Evolutionary conservation across 768 basidiomycete species (phyloP).

Genomic region (Agrocybe pediades): DNA sequence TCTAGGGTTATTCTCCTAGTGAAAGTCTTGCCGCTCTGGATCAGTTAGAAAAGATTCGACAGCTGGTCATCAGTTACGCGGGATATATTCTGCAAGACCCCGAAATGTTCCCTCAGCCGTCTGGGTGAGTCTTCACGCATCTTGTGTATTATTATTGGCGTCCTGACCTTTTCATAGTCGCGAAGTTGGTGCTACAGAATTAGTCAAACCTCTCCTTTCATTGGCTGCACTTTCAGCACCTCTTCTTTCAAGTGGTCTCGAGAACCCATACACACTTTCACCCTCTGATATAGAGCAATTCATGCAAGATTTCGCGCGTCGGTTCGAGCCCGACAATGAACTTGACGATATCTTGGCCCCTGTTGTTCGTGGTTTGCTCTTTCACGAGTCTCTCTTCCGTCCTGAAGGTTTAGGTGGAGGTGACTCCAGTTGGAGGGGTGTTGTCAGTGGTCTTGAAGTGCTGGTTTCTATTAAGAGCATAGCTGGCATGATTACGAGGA

Average conservation of each 20-base stretch:
- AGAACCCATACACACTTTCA: constrained; percentile 52
- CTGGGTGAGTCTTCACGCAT: constrained; percentile 56
- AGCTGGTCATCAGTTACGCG: constrained; percentile 84
- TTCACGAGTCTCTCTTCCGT: constrained; percentile 63
- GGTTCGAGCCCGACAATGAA: constrained; percentile 81
- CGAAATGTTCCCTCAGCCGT: constrained; percentile 91
- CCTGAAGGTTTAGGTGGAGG: constrained; percentile 72
- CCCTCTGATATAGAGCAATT: constrained; percentile 77
- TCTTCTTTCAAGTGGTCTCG: constrained; percentile 48
- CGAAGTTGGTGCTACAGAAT: constrained; percentile 74
- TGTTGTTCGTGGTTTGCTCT: constrained; percentile 61
- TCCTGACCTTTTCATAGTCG: constrained; percentile 44
- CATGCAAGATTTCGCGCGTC: constrained; percentile 78
- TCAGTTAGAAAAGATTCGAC: constrained; percentile 76
- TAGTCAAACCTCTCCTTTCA: constrained; percentile 80
- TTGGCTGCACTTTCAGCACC: constrained; percentile 71
- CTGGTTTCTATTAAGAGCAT: constrained; percentile 83
- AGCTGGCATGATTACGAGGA: constrained; percentile 75
- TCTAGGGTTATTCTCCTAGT: constrained; percentile 59
- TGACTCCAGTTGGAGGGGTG: constrained; percentile 84
- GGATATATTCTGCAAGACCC: constrained; percentile 91
- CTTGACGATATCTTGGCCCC: constrained; percentile 80
- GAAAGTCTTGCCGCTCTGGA: constrained; percentile 62
- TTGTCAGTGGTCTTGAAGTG: constrained; percentile 78
- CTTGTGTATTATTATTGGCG: background rate